Evolutionary conservation across 805 yeast species (phyloP), one percentile per base, ranked within the genome.

Genomic region (Zygosaccharomyces kombuchaensis): DNA sequence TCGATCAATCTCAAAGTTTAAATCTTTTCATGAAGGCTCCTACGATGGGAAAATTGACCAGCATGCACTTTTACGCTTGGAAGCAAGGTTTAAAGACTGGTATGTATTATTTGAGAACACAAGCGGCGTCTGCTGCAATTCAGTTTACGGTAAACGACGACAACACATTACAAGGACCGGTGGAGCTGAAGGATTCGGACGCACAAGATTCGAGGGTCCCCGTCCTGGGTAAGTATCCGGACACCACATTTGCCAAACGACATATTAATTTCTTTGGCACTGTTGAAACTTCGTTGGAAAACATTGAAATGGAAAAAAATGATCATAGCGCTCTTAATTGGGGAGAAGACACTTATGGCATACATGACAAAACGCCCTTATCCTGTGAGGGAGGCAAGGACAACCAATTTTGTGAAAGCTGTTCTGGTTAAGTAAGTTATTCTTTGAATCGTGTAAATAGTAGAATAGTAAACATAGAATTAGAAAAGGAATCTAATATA

Each of bases 31-130:
- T 93, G 67, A 80, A 78, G 64, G 82, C 82, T 50, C 97, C 97
- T 49, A 89, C 98, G 2, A 86, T 88, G 91, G 95, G 96, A 59
- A 93, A 93, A 68, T 77, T 93, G 63, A 93, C 98, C 5, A 81
- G 93, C 54, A 93, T 93, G 97, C 99, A 93, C 68, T 93, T 93
- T 75, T 91, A 93, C 65, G 98, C 96, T 39, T 93, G 99, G 99
- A 86, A 87, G 74, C 88, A 86, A 74, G 99, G 99, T 50, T 78
- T 93, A 65, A 93, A 93, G 77, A 93, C 99, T 4, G 99, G 99
- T 62, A 91, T 93, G 95, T 93, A 93, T 75, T 93, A 93, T 70
- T 74, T 93, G 67, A 83, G 98, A 70, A 91, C 98, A 9, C 95
- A 87, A 75, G 96, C 98, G 50, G 99, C 99, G 16, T 80, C 96